Evolutionary conservation across 495 filamentous ascomycete species (phyloP).

Genomic region (Patellaria atrata): DNA sequence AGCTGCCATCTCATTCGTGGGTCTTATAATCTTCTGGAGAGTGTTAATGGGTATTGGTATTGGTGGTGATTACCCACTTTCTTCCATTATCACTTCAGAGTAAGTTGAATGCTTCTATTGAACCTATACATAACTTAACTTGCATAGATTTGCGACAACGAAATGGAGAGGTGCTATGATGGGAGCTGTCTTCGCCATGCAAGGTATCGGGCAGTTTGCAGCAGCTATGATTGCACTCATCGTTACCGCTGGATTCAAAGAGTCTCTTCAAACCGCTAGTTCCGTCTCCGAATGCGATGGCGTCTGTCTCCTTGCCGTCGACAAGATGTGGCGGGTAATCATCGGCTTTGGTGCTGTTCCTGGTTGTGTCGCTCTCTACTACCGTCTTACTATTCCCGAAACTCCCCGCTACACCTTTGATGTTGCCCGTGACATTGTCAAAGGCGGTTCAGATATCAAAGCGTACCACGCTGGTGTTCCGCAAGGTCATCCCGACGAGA

Average conservation of each 20-base stretch:
- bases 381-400: slow-evolving; percentile 79
- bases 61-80: slow-evolving; percentile 77
- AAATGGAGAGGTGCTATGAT: slow-evolving; percentile 83
- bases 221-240: slow-evolving; percentile 60
- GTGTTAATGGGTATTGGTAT: slow-evolving; percentile 55
- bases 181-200: slow-evolving; percentile 75
- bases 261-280: slow-evolving; percentile 41
- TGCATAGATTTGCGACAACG: slow-evolving; percentile 71
- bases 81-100: slow-evolving; percentile 72
- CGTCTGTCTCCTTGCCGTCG: slow-evolving; percentile 52
- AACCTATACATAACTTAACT: no score
- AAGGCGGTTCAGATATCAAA: slow-evolving; percentile 50
- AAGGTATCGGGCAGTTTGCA: slow-evolving; percentile 61
- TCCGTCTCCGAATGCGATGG: slow-evolving; percentile 41
- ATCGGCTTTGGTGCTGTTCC: slow-evolving; percentile 74
- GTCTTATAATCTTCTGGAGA: slow-evolving; percentile 79
- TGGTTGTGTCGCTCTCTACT: slow-evolving; percentile 62
- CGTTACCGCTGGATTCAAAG: slow-evolving; percentile 56
- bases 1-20: slow-evolving; percentile 54
- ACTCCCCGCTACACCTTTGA: slow-evolving; percentile 76
- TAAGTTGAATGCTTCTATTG: no score
- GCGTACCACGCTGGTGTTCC: slow-evolving; percentile 26
- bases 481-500: slow-evolving; percentile 48
- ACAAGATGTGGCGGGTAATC: slow-evolving; percentile 74
- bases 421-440: slow-evolving; percentile 54